Evolutionary conservation across 108 stramenopile species (phyloP).

Genomic region (Cylindrotheca fusiformis): DNA sequence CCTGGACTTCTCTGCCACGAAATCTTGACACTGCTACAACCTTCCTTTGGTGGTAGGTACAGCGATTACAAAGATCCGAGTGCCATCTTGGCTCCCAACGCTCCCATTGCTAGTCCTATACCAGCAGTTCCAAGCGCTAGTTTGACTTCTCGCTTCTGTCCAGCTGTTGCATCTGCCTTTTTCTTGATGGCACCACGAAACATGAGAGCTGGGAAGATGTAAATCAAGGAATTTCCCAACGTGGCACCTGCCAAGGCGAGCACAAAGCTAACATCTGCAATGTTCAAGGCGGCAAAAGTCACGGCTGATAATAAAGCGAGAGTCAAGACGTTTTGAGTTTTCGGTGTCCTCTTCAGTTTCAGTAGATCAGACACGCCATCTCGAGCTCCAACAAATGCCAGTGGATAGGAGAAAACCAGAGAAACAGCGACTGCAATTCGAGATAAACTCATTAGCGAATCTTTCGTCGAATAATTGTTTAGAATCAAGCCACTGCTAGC

Average conservation of each 20-base stretch:
- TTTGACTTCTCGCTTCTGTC: conserved; percentile 59
- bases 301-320: conserved; percentile 59
- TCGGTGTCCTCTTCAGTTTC: conserved; percentile 41
- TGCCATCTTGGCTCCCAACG: conserved; percentile 42
- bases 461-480: conserved; percentile 91
- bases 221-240: conserved; percentile 89
- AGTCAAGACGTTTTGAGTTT: conserved; percentile 62
- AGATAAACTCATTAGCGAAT: conserved; percentile 81
- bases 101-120: conserved; percentile 68
- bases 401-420: conserved; percentile 61
- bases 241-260: conserved; percentile 92
- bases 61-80: conserved; percentile 23
- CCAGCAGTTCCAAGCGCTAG: conserved; percentile 63
- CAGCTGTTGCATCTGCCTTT: conserved; percentile 53
- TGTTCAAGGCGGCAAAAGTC: conserved; percentile 60
- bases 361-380: conserved; percentile 80
- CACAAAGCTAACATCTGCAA: conserved; percentile 83
- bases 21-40: no score
- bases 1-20: no score
- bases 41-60: no score
- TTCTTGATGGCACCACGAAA: conserved; percentile 64
- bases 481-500: conserved; percentile 86
- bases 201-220: conserved; percentile 86
- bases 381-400: conserved; percentile 71
- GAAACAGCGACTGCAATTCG: conserved; percentile 89